Conservation (phyloP, 495 filamentous ascomycete genomes). For the Penicillium pulvis region DNA sequence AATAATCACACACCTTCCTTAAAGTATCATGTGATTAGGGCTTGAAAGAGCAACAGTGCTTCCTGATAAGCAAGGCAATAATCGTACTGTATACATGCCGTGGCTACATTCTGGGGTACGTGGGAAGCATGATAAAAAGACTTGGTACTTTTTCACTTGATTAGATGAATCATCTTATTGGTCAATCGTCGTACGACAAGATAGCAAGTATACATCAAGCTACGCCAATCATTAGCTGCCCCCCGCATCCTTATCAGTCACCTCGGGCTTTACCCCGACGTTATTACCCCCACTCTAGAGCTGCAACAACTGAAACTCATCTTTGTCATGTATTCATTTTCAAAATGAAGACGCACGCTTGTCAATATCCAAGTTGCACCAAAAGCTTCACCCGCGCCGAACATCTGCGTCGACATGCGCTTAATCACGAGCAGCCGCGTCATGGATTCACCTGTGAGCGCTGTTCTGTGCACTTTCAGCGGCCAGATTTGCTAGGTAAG, state of each 20-base stretch:
- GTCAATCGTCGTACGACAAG: background rate
- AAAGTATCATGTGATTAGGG: no score
- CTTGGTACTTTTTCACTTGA: no score
- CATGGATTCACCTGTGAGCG: constrained; percentile 57
- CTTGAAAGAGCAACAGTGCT: no score
- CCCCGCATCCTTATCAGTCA: constrained; percentile 30
- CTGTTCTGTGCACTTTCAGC: constrained; percentile 59
- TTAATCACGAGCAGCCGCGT: constrained; percentile 52
- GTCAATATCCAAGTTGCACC: constrained; percentile 47
- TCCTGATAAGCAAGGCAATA: no score
- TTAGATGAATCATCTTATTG: background rate
- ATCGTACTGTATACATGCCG: no score
- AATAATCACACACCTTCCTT: no score
- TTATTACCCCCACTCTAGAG: constrained; percentile 9
- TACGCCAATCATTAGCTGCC: background rate
- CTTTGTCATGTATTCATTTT: background rate
- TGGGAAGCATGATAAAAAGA: no score
- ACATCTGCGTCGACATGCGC: constrained; percentile 59
- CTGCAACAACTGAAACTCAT: background rate
- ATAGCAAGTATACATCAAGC: background rate
- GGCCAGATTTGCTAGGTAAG: constrained; percentile 57
- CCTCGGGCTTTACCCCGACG: constrained; percentile 15
- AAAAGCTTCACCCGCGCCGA: constrained; percentile 62
- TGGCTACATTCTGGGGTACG: no score
- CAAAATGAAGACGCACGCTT: constrained; percentile 44